Base-by-base conservation (phyloP, 805 yeast species). In the Candida anglica region DNA sequence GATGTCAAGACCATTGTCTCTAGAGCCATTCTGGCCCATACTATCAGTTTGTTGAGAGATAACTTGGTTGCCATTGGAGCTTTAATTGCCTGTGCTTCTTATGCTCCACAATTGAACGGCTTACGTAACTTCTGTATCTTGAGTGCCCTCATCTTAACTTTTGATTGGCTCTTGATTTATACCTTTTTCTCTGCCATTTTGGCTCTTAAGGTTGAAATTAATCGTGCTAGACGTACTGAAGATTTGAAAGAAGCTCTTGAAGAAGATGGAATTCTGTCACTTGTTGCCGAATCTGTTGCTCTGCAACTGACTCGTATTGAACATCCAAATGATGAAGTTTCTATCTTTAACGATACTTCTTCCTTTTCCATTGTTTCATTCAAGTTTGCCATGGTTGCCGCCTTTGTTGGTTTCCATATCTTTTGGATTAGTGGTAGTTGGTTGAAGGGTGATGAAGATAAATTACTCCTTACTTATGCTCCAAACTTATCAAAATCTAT, bases 201-300 rank as follows among this genome's bases (percentile, higher is more conserved):
- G 45, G 79, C 95, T 2, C 71, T 91, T 57, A 91, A 91, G 62
- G 79, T 91, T 29, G 96, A 93, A 59, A 86, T 91, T 56, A 79
- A 78, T 54, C 71, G 85, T 40, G 93, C 93, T 36, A 86, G 89
- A 59, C 78, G 86, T 44, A 83, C 87, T 30, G 79, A 86, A 39
- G 76, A 78, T 36, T 74, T 88, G 53, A 80, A 82, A 53, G 79
- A 77, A 42, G 87, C 86, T 19, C 69, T 91, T 43, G 93, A 89
- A 64, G 98, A 91, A 56, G 98, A 91, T 52, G 98, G 98, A 17
- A 75, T 91, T 21, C 73, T 84, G 28, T 76, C 78, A 25, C 57
- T 66, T 30, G 83, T 84, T 21, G 96, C 96, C 6, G 56, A 58
- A 8, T 79, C 76, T 43, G 71, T 78, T 24, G 89, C 88, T 22